A percentile compares a stretch with the other conserved stretches of the same genome.
Evolutionary conservation across 352 stramenopile species (phyloP).

Genomic region (Globisporangium solare): DNA sequence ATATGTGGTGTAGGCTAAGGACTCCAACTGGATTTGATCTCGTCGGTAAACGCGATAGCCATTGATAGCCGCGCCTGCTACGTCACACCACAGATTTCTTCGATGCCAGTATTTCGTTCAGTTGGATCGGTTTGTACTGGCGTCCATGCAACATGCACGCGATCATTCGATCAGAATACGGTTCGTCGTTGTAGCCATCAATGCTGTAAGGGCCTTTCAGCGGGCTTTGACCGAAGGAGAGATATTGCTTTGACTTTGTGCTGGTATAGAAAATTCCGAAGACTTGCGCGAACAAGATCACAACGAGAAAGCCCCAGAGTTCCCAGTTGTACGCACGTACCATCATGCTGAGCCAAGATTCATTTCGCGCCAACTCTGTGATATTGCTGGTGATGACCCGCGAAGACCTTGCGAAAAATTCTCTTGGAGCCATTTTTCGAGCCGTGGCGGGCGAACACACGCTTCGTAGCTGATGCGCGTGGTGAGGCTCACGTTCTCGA

Average conservation of each 20-base stretch:
- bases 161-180: conserved; percentile 35
- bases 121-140: conserved; percentile 27
- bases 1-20: neutral
- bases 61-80: conserved; percentile 11
- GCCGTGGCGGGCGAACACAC: too few species aligned
- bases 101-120: conserved; percentile 6
- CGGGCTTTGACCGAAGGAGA: conserved; percentile 12
- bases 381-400: too few species aligned
- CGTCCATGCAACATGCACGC: conserved; percentile 25
- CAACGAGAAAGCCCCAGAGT: neutral
- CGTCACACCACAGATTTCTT: conserved; percentile 6
- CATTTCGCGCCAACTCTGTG: too few species aligned
- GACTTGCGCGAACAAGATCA: conserved; percentile 1
- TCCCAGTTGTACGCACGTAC: neutral
- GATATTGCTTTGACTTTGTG: neutral
- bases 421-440: too few species aligned
- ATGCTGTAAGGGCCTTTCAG: conserved; percentile 14
- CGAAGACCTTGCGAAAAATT: too few species aligned
- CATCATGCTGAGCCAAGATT: too few species aligned
- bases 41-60: conserved; percentile 26
- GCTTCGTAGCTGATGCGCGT: too few species aligned
- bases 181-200: conserved; percentile 34
- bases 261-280: conserved; percentile 6
- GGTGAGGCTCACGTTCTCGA: too few species aligned
- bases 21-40: neutral